Evolutionary conservation across 768 basidiomycete species (phyloP).

Genomic region (Amanita fuliginea): DNA sequence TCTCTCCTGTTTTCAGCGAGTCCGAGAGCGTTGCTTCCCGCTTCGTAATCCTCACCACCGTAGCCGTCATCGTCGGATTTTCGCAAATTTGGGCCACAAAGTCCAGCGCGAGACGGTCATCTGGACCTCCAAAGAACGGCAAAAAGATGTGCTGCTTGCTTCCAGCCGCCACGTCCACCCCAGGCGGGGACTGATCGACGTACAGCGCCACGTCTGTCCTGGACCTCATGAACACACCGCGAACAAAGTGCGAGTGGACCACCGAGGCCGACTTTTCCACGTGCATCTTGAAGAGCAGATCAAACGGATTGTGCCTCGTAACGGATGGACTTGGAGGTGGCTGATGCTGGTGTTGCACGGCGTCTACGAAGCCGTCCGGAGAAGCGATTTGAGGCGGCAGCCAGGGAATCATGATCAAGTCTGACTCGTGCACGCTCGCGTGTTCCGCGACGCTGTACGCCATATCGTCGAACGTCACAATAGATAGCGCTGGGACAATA

Average conservation of each 20-base stretch:
- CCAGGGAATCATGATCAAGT: conserved; percentile 85
- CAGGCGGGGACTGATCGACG: conserved; percentile 50
- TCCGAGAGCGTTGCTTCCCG: conserved; percentile 17
- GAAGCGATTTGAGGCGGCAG: conserved; percentile 28
- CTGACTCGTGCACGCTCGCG: conserved; percentile 44
- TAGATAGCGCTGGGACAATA: conserved; percentile 53
- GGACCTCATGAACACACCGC: conserved; percentile 65
- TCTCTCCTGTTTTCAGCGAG: conserved; percentile 13
- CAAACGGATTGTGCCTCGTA: conserved; percentile 51
- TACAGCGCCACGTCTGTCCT: conserved; percentile 73
- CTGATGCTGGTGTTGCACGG: conserved; percentile 4
- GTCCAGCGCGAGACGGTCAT: conserved; percentile 79
- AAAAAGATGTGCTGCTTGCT: conserved; percentile 61
- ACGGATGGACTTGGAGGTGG: conserved; percentile 1
- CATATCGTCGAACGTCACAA: conserved; percentile 72
- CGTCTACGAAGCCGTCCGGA: conserved; percentile 9
- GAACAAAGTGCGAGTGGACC: conserved; percentile 75
- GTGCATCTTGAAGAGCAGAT: conserved; percentile 39
- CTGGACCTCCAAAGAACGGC: conserved; percentile 91
- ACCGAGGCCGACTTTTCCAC: conserved; percentile 35
- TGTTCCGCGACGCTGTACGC: conserved; percentile 59
- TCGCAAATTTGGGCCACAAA: conserved; percentile 78
- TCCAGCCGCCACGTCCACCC: conserved; percentile 8
- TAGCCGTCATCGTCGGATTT: conserved; percentile 58
- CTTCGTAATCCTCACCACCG: conserved; percentile 58